phyloP scores from a whole-genome alignment of 2,329 filamentous ascomycete genomes.

The Fusarium sp. region DNA sequence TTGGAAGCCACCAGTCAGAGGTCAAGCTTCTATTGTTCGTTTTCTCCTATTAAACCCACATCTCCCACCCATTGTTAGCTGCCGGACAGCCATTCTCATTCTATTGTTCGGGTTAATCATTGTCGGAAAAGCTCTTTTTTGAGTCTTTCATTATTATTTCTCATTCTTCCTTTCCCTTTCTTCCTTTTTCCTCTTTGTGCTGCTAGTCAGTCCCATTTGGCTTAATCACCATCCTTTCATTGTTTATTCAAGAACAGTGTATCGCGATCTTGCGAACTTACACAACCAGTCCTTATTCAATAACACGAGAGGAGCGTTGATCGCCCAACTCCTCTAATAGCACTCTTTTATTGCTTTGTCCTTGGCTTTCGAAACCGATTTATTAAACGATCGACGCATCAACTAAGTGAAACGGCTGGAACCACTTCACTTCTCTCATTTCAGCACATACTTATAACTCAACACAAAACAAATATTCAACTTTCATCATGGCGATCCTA shows the following conservation, averaged over 20 bases:
- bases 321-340: conserved; percentile 47
- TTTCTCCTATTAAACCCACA: conserved; percentile 49
- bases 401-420: conserved; percentile 50
- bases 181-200: conserved; percentile 39
- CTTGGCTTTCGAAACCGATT: conserved; percentile 32
- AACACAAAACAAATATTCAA: conserved; percentile 29
- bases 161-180: conserved; percentile 43
- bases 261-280: conserved; percentile 31
- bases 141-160: conserved; percentile 44
- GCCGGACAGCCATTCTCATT: conserved; percentile 47
- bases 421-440: conserved; percentile 48
- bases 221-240: conserved; percentile 48
- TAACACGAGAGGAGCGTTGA: conserved; percentile 52
- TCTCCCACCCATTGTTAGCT: conserved; percentile 40
- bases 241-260: conserved; percentile 34
- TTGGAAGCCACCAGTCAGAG: conserved; percentile 42
- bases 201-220: conserved; percentile 46
- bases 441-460: conserved; percentile 27
- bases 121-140: conserved; percentile 45
- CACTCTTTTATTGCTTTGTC: conserved; percentile 41
- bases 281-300: conserved; percentile 40
- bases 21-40: conserved; percentile 40
- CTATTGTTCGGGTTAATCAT: conserved; percentile 48
- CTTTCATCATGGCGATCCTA: conserved; percentile 48
- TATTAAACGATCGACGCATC: conserved; percentile 40